These are phyloP conservation scores for Paralagenidium karlingii DNA, from an alignment of 352 stramenopile species.

Conservation along the genomic window DNA sequence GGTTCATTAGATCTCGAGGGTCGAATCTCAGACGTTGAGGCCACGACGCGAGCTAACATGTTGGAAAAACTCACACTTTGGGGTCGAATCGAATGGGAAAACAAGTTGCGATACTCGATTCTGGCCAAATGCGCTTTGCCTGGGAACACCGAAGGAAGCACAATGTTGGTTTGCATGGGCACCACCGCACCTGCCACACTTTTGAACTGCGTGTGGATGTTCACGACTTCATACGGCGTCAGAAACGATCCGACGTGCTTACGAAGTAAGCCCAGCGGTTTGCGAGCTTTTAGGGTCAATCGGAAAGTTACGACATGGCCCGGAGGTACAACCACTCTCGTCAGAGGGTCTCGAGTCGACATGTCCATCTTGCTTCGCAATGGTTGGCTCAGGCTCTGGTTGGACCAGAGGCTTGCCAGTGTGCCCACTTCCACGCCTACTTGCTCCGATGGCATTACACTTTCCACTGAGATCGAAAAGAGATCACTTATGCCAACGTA, in stretches of 20 bases:
- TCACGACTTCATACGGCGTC: slow-evolving; percentile 20
- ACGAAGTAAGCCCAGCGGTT: slow-evolving; percentile 17
- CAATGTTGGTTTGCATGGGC: slow-evolving; percentile 11
- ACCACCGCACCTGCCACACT: slow-evolving; percentile 18
- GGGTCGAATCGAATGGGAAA: slow-evolving; percentile 17
- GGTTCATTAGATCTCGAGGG: not conserved
- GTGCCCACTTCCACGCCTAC: too few species aligned
- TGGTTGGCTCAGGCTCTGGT: too few species aligned
- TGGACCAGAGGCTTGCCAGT: too few species aligned
- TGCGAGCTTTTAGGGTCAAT: slow-evolving; percentile 9
- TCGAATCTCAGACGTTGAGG: too few species aligned
- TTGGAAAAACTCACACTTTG: slow-evolving; percentile 3
- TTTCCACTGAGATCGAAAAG: slow-evolving; percentile 14
- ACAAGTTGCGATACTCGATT: slow-evolving; percentile 28
- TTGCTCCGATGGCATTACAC: too few species aligned
- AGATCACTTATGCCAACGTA: slow-evolving; percentile 4
- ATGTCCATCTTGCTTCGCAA: too few species aligned
- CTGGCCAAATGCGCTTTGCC: slow-evolving; percentile 14
- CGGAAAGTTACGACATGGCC: slow-evolving; percentile 5
- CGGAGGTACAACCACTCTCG: too few species aligned
- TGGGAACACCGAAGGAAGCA: slow-evolving; percentile 22
- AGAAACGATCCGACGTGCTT: slow-evolving; percentile 19
- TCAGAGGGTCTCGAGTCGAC: too few species aligned
- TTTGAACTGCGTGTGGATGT: slow-evolving; percentile 16
- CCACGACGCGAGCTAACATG: too few species aligned